Conservation (phyloP, 345 rosid genomes). For the Bruguiera parviflora region DNA sequence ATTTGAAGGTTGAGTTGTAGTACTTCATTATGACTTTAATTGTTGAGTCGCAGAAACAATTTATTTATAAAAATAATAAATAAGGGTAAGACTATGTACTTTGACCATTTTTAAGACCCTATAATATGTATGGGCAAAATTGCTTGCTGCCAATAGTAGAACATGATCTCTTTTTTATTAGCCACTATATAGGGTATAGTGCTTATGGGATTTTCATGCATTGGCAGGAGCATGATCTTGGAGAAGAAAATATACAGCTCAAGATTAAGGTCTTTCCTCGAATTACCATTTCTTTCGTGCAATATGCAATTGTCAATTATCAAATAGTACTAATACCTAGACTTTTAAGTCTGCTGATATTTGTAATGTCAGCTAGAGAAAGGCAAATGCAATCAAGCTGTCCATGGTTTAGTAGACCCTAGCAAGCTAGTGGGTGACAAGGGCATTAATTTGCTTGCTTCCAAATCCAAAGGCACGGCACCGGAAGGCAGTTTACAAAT, state of each 20-base stretch:
- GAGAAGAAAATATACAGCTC: conserved; percentile 31
- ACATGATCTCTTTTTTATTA: not conserved
- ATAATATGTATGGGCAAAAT: too few species aligned
- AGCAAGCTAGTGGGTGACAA: not conserved
- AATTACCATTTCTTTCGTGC: not conserved
- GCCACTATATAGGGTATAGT: not conserved
- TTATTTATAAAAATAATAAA: too few species aligned
- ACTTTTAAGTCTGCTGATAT: not conserved
- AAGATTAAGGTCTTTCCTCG: conserved; percentile 24
- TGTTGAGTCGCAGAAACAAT: too few species aligned
- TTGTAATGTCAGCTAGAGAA: conserved; percentile 26
- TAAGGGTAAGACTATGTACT: too few species aligned
- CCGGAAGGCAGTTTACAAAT: not conserved
- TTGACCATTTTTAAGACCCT: too few species aligned
- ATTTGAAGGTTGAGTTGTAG: too few species aligned
- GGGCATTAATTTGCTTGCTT: not conserved
- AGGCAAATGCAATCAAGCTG: conserved; percentile 3
- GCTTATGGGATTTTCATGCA: not conserved
- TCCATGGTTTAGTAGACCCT: conserved; percentile 16
- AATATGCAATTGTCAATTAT: too few species aligned
- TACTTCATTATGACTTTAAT: too few species aligned
- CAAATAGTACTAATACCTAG: too few species aligned
- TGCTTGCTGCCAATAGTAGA: too few species aligned
- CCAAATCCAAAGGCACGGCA: conserved; percentile 3
- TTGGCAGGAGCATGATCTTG: conserved; percentile 29